phyloP scores from a whole-genome alignment of 352 stramenopile species.

The Globisporangium irregulare region DNA sequence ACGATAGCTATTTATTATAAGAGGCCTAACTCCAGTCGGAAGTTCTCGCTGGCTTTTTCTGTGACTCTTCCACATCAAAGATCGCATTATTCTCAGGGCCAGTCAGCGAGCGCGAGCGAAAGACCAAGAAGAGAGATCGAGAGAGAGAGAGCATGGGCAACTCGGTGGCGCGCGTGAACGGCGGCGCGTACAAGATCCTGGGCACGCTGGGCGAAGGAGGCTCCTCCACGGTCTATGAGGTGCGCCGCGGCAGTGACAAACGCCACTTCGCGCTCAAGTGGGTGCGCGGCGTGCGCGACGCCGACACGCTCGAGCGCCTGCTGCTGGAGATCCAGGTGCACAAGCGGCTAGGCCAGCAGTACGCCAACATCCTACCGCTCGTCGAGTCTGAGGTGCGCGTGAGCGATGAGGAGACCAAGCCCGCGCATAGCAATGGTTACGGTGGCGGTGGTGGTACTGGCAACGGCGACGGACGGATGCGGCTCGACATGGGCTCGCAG shows the following conservation, averaged over 20 bases:
- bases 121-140: background rate
- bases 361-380: conserved; percentile 53
- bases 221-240: conserved; percentile 66
- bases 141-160: conserved; percentile 48
- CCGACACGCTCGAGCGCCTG: conserved; percentile 55
- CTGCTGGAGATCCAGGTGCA: conserved; percentile 75
- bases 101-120: background rate
- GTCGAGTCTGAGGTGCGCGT: conserved; percentile 48
- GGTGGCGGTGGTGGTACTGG: background rate
- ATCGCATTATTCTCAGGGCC: conserved; percentile 4
- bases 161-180: conserved; percentile 53
- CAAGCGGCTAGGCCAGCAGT: conserved; percentile 32
- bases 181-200: conserved; percentile 46
- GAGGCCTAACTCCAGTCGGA: background rate
- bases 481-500: conserved; percentile 1
- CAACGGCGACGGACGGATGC: background rate
- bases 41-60: background rate
- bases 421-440: background rate
- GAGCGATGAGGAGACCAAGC: background rate
- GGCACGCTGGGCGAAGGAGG: conserved; percentile 61
- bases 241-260: conserved; percentile 30
- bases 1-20: background rate
- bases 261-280: conserved; percentile 61
- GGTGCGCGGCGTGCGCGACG: conserved; percentile 45
- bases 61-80: conserved; percentile 13